A percentile compares a stretch with the other conserved stretches of the same genome.
Conservation (phyloP, 108 stramenopile genomes). For the Cyclostephanos invisitatus region DNA sequence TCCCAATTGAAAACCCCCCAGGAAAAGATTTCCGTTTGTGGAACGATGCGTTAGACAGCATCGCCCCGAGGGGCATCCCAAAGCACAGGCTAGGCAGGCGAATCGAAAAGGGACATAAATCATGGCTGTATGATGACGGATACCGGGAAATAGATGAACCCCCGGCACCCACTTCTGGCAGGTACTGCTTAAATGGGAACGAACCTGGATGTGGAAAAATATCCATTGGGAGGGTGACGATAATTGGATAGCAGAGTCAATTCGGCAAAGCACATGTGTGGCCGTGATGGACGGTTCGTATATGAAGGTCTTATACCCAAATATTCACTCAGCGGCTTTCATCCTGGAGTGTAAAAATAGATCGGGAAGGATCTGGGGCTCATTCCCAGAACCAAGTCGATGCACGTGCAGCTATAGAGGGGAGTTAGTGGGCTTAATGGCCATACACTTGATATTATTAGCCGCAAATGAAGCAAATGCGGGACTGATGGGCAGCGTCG, state of each 20-base stretch:
- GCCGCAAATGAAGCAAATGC: constrained; percentile 3
- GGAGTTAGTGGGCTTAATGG: constrained; percentile 22
- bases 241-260: constrained; percentile 7
- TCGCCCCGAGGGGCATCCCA: neutral
- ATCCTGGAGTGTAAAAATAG: constrained; percentile 5
- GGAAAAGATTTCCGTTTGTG: neutral
- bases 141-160: neutral
- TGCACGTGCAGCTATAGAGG: constrained; percentile 22
- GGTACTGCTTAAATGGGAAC: neutral
- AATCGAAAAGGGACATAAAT: neutral
- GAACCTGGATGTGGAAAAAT: constrained; percentile 5
- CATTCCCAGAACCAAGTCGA: constrained; percentile 2
- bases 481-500: neutral
- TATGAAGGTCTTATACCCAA: neutral
- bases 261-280: neutral
- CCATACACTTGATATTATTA: constrained; percentile 11
- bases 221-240: neutral
- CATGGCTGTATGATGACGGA: neutral
- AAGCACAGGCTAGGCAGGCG: neutral
- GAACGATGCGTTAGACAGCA: neutral
- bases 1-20: neutral
- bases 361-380: neutral
- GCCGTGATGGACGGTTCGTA: constrained; percentile 30
- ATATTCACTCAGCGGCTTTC: constrained; percentile 8
- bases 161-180: neutral